Evolutionary conservation across 1,284 basidiomycete species (phyloP).

Genomic region (Trichosporon ovoides): DNA sequence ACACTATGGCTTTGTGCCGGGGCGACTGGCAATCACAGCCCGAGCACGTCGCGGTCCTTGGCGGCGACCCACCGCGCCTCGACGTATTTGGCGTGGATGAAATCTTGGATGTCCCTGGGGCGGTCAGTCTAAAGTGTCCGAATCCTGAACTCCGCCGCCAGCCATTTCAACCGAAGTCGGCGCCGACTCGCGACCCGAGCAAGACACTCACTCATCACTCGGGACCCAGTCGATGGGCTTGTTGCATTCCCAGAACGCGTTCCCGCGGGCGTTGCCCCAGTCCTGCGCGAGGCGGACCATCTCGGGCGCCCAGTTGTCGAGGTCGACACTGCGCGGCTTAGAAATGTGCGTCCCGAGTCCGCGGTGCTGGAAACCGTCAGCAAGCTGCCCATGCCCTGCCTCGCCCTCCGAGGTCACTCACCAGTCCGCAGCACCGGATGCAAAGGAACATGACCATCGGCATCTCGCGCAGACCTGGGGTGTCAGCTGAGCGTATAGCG

Average conservation of each 20-base stretch:
- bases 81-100: conserved; percentile 49
- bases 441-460: conserved; percentile 54
- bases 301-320: conserved; percentile 52
- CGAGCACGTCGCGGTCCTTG: conserved; percentile 25
- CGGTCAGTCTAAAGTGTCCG: not conserved
- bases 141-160: too few species aligned
- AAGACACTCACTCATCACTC: conserved; percentile 40
- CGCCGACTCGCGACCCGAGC: too few species aligned
- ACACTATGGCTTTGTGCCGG: too few species aligned
- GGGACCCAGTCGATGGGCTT: conserved; percentile 25
- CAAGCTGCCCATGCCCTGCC: not conserved
- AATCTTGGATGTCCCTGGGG: conserved; percentile 34
- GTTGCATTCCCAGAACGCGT: conserved; percentile 46
- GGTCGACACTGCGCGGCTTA: conserved; percentile 52
- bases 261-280: conserved; percentile 50
- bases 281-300: conserved; percentile 40
- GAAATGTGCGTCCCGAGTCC: conserved; percentile 53
- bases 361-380: conserved; percentile 40
- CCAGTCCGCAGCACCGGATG: conserved; percentile 52
- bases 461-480: conserved; percentile 33
- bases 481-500: conserved; percentile 2
- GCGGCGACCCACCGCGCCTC: conserved; percentile 43
- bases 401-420: not conserved
- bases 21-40: too few species aligned
- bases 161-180: too few species aligned